Evolutionary conservation across 441 rosid genomes (phyloP).

Genomic region (Corymbia citriodora): DNA sequence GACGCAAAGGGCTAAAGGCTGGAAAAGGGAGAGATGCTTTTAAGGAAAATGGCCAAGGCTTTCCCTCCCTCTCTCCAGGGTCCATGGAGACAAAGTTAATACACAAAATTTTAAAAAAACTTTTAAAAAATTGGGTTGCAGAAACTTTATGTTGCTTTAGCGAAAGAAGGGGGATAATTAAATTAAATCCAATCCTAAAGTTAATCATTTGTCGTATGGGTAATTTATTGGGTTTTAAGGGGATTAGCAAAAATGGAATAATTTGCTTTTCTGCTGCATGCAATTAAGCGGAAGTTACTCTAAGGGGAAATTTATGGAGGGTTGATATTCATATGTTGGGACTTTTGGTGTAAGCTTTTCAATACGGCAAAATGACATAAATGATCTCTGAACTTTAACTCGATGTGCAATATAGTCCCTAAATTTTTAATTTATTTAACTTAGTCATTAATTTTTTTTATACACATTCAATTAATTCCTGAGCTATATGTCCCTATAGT

Average conservation of each 20-base stretch:
- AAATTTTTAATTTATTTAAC: too few species aligned
- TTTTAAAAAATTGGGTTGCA: not conserved
- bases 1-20: not conserved
- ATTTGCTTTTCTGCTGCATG: not conserved
- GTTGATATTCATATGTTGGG: not conserved
- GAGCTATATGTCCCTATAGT: too few species aligned
- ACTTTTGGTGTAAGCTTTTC: too few species aligned
- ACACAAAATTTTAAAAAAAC: not conserved
- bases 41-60: not conserved
- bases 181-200: not conserved
- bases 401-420: fast-evolving
- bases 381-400: not conserved
- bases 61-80: not conserved
- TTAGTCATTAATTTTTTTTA: fast-evolving
- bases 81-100: not conserved
- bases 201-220: not conserved
- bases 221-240: not conserved
- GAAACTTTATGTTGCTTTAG: not conserved
- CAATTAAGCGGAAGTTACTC: not conserved
- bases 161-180: not conserved
- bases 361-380: too few species aligned
- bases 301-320: not conserved
- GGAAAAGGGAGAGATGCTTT: not conserved
- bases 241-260: not conserved
- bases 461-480: not conserved